Evolutionary conservation across 352 stramenopile genomes (phyloP).

Genomic region (Blastocystis sp.): DNA sequence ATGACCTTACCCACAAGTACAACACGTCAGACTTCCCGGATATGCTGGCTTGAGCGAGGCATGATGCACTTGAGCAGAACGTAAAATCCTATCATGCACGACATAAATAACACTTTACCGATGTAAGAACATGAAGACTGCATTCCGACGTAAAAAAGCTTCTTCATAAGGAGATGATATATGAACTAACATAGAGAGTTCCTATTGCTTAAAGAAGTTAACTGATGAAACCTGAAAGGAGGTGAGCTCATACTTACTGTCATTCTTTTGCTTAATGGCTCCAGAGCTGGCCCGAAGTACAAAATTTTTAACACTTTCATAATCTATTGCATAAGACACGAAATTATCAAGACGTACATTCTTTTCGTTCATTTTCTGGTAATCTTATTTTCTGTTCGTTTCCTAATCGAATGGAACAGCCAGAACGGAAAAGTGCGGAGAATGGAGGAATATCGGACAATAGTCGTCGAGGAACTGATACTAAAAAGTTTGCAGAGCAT

Average conservation of each 20-base stretch:
- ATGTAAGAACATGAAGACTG: constrained; percentile 54
- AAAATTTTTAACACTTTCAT: constrained; percentile 54
- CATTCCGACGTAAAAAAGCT: constrained; percentile 57
- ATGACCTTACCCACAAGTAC: constrained; percentile 35
- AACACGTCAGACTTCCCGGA: constrained; percentile 41
- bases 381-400: constrained; percentile 50
- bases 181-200: constrained; percentile 62
- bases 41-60: constrained; percentile 44
- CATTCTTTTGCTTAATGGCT: background rate
- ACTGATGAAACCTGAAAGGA: constrained; percentile 30
- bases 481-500: constrained; percentile 67
- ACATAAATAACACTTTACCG: background rate
- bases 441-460: constrained; percentile 57
- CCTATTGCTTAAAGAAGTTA: background rate
- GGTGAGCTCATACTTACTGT: constrained; percentile 59
- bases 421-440: background rate
- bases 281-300: constrained; percentile 33
- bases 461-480: background rate
- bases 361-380: constrained; percentile 52
- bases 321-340: constrained; percentile 8
- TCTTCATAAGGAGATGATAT: constrained; percentile 54
- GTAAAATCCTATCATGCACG: constrained; percentile 19
- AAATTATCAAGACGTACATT: constrained; percentile 35
- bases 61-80: constrained; percentile 41
- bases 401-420: constrained; percentile 26